Evolutionary conservation across 2,329 filamentous ascomycete species (phyloP).

Genomic region (Fusarium sp.): DNA sequence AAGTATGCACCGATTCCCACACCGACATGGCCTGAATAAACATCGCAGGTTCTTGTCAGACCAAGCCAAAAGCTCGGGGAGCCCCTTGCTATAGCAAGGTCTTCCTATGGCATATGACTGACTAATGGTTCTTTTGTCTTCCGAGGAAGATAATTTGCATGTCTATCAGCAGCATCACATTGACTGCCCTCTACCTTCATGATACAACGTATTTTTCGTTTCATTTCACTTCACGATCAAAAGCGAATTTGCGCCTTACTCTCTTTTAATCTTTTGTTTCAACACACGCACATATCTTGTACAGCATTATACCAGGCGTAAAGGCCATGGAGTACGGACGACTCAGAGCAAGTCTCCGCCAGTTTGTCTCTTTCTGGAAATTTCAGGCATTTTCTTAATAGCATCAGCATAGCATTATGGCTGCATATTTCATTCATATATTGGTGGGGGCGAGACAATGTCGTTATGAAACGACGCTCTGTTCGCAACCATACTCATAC

Average conservation of each 20-base stretch:
- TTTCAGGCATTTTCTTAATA: constrained; percentile 14
- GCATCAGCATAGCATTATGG: constrained; percentile 22
- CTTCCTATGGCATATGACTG: no score
- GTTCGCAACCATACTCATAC: constrained; percentile 15
- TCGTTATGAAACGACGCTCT: background rate
- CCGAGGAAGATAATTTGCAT: constrained; percentile 1
- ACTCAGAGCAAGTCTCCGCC: constrained; percentile 2
- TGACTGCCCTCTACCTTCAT: background rate
- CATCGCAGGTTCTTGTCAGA: background rate
- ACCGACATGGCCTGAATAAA: constrained; percentile 46
- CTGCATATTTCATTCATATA: constrained; percentile 4
- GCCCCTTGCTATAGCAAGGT: no score
- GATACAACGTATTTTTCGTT: background rate
- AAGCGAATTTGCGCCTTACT: background rate
- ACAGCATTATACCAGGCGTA: constrained; percentile 39
- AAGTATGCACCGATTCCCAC: constrained; percentile 52
- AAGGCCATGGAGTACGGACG: constrained; percentile 29
- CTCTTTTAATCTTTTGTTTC: constrained; percentile 8
- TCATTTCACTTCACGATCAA: background rate
- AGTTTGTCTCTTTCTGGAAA: constrained; percentile 21
- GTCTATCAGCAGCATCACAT: background rate
- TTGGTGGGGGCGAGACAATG: background rate
- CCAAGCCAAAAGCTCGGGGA: no score
- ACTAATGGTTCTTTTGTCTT: background rate
- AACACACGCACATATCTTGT: constrained; percentile 16